Conservation (phyloP, 768 basidiomycete genomes). For the Serpula lacrymans region DNA sequence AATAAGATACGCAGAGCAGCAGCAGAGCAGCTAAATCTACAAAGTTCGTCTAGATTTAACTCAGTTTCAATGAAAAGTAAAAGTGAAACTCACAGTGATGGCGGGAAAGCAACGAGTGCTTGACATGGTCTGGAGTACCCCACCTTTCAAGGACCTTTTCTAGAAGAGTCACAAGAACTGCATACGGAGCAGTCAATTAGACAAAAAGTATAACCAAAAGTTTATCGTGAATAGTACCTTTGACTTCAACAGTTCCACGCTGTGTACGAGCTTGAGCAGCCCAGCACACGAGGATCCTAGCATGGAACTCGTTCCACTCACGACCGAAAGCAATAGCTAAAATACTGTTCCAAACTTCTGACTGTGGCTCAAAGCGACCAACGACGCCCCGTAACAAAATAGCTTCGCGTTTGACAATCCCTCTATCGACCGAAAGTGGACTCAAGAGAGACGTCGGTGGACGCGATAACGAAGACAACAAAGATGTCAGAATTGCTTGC, state of each 20-base stretch:
- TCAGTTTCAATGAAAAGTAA: background rate
- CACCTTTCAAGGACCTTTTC: constrained; percentile 57
- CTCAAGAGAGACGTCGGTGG: constrained; percentile 30
- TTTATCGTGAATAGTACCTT: constrained; percentile 29
- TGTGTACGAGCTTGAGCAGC: no score
- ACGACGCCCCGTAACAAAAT: constrained; percentile 49
- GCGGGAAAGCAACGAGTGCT: constrained; percentile 67
- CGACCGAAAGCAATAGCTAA: constrained; percentile 48
- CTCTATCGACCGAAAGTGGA: constrained; percentile 31
- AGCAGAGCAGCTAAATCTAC: constrained; percentile 76
- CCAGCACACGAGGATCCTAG: constrained; percentile 72
- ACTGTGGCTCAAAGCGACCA: constrained; percentile 42
- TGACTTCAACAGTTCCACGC: constrained; percentile 39
- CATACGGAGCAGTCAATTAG: background rate
- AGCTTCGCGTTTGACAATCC: constrained; percentile 51
- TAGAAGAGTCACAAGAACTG: constrained; percentile 46
- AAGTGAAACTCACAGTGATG: constrained; percentile 65
- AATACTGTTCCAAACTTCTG: constrained; percentile 50
- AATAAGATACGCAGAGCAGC: constrained; percentile 58
- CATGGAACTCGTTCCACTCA: constrained; percentile 56
- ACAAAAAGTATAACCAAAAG: constrained; percentile 20
- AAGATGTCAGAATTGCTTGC: constrained; percentile 56
- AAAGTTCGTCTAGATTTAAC: background rate
- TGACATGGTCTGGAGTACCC: constrained; percentile 76
- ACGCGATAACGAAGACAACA: constrained; percentile 47